Conservation (phyloP, 352 stramenopile genomes). For the Phytopythium chamaehyphon region DNA sequence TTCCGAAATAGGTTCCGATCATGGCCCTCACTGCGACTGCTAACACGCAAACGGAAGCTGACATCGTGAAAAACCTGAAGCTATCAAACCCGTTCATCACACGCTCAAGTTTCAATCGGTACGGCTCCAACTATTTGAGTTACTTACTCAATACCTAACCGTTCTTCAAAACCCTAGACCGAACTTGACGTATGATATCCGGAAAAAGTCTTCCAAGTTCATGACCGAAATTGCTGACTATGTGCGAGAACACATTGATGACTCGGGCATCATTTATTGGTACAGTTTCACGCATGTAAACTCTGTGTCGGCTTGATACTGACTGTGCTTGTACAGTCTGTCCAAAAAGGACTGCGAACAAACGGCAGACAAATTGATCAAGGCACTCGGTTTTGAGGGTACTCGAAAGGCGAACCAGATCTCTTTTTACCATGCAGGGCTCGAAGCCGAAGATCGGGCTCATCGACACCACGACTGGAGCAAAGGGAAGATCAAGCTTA, state of each 20-base stretch:
- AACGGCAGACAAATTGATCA: slow-evolving; percentile 76
- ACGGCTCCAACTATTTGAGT: too few species aligned
- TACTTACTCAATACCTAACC: too few species aligned
- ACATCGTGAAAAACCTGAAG: slow-evolving; percentile 80
- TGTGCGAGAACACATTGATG: slow-evolving; percentile 75
- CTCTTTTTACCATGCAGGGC: slow-evolving; percentile 78
- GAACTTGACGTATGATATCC: slow-evolving; percentile 84
- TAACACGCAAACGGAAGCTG: slow-evolving; percentile 76
- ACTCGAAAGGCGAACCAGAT: slow-evolving; percentile 67
- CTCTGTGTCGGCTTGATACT: not conserved
- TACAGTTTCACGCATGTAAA: slow-evolving; percentile 11
- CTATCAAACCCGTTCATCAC: slow-evolving; percentile 74
- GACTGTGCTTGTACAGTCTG: slow-evolving; percentile 34
- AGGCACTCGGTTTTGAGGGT: slow-evolving; percentile 67
- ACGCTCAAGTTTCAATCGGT: slow-evolving; percentile 85
- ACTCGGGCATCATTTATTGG: slow-evolving; percentile 90
- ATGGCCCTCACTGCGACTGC: slow-evolving; percentile 88
- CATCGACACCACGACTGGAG: slow-evolving; percentile 84
- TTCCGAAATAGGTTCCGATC: slow-evolving; percentile 86
- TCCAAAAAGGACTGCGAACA: slow-evolving; percentile 88
- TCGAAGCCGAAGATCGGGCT: slow-evolving; percentile 74
- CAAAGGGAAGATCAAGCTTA: slow-evolving; percentile 88
- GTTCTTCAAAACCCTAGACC: too few species aligned
- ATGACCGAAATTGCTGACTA: slow-evolving; percentile 78
- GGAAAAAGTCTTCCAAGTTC: slow-evolving; percentile 77